Base-by-base conservation (phyloP, 139 green algal species). In the Picochlorum sp. region DNA sequence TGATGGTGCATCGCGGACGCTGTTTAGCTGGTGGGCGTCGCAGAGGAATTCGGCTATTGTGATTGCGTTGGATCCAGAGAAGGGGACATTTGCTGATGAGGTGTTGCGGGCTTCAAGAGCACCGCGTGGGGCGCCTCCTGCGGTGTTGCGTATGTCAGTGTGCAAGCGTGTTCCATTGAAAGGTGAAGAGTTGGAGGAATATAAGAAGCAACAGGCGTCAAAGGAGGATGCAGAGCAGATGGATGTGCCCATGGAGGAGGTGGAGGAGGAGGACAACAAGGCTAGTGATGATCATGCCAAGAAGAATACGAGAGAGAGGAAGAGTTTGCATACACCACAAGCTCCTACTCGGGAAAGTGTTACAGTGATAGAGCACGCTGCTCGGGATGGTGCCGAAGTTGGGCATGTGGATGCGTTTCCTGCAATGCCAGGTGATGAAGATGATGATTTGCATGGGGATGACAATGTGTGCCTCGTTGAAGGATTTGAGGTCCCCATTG, bases 11-110 rank as follows among this genome's bases (percentile, higher is more conserved):
- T 62, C 86, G 2, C 62, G 83, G 6, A 45, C 91, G 49, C 68
- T 98, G 49, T 81, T 97, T 49, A 72, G 83, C 13, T 73, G 94
- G 6, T 97, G 87, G 89, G 87, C 81, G 3, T 20, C n/a, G 3
- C 67, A 93, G 62, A 62, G 73, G 1, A 64, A 60, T 14, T 95
- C 90, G 67, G 72, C 85, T 7, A 73, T 98, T 45, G 63, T 97
- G 30, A 86, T 97, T 60, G 81, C 80, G 16, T 60, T 83, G 56
- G 44, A 67, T 4, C 59, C 78, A 18, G 59, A 69, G 54, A 65
- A 77, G 57, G 16, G 71, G 31, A 21, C 16, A 38, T 63, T 60
- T n/a, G 68, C 34, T 21, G 16, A 30, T 24, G 7, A 16, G 34
- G 23, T 44, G 44, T 2, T 62, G 44, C 50, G 41, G 6, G 24